phyloP scores from a whole-genome alignment of 805 yeast genomes.

The Isabelozyma gotoi region DNA sequence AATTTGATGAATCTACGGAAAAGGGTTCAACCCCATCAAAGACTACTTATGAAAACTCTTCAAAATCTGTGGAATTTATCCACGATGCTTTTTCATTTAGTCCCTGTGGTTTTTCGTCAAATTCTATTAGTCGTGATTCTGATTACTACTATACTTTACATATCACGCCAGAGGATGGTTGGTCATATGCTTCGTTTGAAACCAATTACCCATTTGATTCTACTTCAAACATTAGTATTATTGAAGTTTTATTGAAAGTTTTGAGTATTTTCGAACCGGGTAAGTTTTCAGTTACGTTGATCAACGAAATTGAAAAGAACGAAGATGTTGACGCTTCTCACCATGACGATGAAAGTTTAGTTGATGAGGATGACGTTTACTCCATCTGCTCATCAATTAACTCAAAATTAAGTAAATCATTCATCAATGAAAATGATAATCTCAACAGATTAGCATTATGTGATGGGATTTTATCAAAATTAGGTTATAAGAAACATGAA shows the following conservation, averaged over 20 bases:
- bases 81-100: conserved; percentile 89
- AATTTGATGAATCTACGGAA: conserved; percentile 15
- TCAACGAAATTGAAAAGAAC: conserved; percentile 20
- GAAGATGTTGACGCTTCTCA: conserved; percentile 10
- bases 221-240: conserved; percentile 39
- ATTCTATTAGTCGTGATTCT: conserved; percentile 57
- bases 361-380: not conserved
- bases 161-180: conserved; percentile 90
- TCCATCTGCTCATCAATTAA: not conserved
- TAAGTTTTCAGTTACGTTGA: conserved; percentile 57
- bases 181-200: conserved; percentile 96
- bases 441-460: conserved; percentile 15
- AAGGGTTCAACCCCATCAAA: not conserved
- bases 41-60: not conserved
- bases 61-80: conserved; percentile 41
- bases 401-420: not conserved
- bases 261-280: conserved; percentile 70
- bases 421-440: conserved; percentile 4
- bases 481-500: conserved; percentile 60
- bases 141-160: conserved; percentile 76
- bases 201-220: conserved; percentile 66
- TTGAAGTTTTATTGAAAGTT: conserved; percentile 59
- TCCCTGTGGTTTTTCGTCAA: conserved; percentile 95
- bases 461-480: conserved; percentile 27
- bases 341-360: conserved; percentile 5